phyloP scores from a whole-genome alignment of 192 early-diverging fungal genomes.

The Gamsiella multidivaricata region DNA sequence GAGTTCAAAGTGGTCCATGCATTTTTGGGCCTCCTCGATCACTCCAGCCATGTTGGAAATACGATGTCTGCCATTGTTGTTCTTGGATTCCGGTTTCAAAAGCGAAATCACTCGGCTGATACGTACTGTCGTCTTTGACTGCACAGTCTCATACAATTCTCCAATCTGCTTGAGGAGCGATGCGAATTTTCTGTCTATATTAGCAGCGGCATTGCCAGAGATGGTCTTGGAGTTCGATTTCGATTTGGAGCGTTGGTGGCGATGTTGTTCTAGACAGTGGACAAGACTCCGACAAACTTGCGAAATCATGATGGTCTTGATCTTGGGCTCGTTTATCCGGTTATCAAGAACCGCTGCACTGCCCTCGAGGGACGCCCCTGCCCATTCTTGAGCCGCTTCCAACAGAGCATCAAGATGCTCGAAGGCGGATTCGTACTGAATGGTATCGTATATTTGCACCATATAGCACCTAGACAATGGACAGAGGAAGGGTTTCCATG shows the following conservation, averaged over 20 bases:
- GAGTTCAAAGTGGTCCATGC: conserved; percentile 42
- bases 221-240: background rate
- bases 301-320: conserved; percentile 23
- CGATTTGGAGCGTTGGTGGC: conserved; percentile 22
- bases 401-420: conserved; percentile 21
- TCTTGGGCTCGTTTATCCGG: conserved; percentile 12
- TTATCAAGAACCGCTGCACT: background rate
- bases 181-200: background rate
- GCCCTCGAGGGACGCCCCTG: background rate
- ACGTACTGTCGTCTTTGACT: conserved; percentile 3
- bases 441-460: conserved; percentile 13
- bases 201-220: background rate
- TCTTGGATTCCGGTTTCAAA: background rate
- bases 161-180: conserved; percentile 3
- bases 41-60: background rate
- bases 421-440: conserved; percentile 13
- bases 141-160: conserved; percentile 12
- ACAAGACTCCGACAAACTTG: conserved; percentile 25
- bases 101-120: conserved; percentile 12
- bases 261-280: conserved; percentile 17
- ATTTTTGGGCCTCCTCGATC: conserved; percentile 7
- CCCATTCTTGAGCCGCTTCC: background rate
- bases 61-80: background rate
- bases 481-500: too few species aligned
- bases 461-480: conserved; percentile 32